A percentile compares a stretch with the other conserved stretches of the same genome.
Evolutionary conservation across 2,329 filamentous ascomycete genomes (phyloP).

Genomic region (Rhynchosporium agropyri): DNA sequence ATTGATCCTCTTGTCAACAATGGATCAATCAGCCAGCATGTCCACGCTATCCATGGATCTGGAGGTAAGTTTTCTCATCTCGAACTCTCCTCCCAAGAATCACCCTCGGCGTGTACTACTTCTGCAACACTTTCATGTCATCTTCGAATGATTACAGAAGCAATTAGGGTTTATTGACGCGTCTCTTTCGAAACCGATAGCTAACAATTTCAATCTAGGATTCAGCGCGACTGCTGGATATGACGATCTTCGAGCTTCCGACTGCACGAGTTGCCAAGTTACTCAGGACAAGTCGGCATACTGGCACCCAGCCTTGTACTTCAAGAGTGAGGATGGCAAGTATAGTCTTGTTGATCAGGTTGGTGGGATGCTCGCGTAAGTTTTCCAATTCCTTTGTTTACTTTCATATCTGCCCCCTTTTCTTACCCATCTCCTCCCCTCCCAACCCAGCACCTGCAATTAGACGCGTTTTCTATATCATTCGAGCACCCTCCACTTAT

Average conservation of each 20-base stretch:
- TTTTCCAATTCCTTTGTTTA: constrained; percentile 37
- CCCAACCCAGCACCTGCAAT: too few relatives aligned
- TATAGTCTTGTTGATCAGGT: constrained; percentile 69
- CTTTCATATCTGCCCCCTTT: neutral
- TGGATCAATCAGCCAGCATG: constrained; percentile 62
- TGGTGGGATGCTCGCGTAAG: constrained; percentile 84
- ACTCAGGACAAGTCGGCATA: constrained; percentile 66
- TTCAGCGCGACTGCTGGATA: constrained; percentile 63
- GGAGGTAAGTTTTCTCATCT: constrained; percentile 58
- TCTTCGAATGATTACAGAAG: neutral
- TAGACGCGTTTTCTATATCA: neutral
- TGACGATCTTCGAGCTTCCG: constrained; percentile 58
- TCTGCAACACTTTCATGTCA: neutral
- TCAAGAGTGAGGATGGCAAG: constrained; percentile 44
- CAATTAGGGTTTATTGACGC: constrained; percentile 12
- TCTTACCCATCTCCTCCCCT: too few relatives aligned
- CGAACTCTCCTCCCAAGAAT: neutral
- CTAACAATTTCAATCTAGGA: constrained; percentile 49
- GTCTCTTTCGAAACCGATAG: neutral
- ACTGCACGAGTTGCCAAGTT: constrained; percentile 68
- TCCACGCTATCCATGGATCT: constrained; percentile 76
- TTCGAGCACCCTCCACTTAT: neutral
- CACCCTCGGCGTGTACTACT: neutral
- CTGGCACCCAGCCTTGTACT: constrained; percentile 66
- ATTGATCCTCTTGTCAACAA: constrained; percentile 76